phyloP scores from a whole-genome alignment of 2,329 filamentous ascomycete genomes.

The Magnaporthiopsis poae region DNA sequence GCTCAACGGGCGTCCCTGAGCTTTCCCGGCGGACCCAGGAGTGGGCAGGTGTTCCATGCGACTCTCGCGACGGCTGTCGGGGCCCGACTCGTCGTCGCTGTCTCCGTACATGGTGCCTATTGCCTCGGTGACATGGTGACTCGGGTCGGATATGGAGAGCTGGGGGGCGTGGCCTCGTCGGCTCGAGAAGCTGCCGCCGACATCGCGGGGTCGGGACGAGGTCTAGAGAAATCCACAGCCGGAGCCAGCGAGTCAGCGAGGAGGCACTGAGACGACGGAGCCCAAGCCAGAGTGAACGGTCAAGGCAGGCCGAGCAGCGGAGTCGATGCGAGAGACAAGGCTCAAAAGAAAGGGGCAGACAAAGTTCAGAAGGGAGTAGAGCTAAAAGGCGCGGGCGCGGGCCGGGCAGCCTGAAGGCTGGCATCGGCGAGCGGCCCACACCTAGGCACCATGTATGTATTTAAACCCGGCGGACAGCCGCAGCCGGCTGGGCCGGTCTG shows the following conservation, averaged over 20 bases:
- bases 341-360: not conserved
- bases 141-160: constrained; percentile 71
- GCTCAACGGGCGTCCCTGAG: constrained; percentile 55
- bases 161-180: constrained; percentile 50
- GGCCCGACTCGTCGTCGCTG: constrained; percentile 50
- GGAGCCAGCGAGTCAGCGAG: constrained; percentile 2
- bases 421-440: not conserved
- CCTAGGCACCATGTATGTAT: not conserved
- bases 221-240: constrained; percentile 30
- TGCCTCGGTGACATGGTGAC: constrained; percentile 87
- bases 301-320: not conserved
- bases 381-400: not conserved
- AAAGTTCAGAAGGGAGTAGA: not conserved
- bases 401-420: not conserved
- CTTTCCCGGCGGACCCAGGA: not conserved
- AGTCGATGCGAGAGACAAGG: not conserved
- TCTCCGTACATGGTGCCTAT: constrained; percentile 86
- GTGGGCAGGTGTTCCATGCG: not conserved
- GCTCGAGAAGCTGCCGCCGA: constrained; percentile 46
- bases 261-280: not conserved
- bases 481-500: not conserved
- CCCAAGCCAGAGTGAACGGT: too few relatives aligned
- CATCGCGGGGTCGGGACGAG: constrained; percentile 48
- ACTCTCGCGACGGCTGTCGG: constrained; percentile 38
- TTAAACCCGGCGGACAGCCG: not conserved